These are phyloP conservation scores for Fraxinus platypoda DNA, from an alignment of 305 asterid genomes.

Conservation along the genomic window DNA sequence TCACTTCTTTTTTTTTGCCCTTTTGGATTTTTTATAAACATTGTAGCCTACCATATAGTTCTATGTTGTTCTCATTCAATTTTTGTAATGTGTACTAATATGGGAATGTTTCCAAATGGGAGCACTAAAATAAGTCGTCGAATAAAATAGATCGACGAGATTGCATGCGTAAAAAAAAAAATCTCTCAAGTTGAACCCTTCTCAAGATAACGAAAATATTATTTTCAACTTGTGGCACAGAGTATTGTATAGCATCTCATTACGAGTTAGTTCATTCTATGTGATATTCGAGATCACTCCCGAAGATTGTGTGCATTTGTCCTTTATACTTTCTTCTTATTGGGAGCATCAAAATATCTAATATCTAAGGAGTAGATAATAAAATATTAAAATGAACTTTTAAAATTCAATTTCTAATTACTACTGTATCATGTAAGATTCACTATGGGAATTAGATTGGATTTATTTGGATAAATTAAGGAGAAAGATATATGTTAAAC, in stretches of 20 bases:
- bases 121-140: background rate
- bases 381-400: background rate
- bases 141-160: background rate
- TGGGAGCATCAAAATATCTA: background rate
- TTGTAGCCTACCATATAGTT: slow-evolving; percentile 7
- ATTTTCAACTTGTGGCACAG: background rate
- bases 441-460: background rate
- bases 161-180: background rate
- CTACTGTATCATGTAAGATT: background rate
- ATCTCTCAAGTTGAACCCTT: background rate
- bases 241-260: background rate
- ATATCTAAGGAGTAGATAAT: background rate
- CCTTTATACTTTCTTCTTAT: background rate
- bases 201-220: background rate
- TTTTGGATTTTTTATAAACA: background rate
- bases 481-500: background rate
- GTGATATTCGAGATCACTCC: background rate
- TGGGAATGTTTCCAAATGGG: background rate
- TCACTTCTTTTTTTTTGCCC: background rate
- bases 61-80: background rate
- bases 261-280: background rate
- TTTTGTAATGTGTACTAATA: background rate
- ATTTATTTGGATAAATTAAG: background rate
- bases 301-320: background rate
- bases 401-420: background rate